Evolutionary conservation across 768 basidiomycete genomes (phyloP).

Genomic region (Russula foetens): DNA sequence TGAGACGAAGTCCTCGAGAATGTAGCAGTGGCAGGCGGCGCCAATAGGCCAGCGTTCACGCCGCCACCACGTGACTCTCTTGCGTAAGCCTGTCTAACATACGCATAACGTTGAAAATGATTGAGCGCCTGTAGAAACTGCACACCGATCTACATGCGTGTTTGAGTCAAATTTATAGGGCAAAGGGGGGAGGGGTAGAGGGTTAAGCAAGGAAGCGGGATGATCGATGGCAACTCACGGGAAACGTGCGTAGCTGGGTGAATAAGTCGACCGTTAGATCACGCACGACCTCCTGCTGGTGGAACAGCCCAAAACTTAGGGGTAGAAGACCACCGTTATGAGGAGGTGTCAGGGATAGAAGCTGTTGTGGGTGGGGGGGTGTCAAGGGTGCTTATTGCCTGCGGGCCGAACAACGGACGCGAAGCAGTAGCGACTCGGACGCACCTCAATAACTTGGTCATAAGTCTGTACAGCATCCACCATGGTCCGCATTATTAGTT

Average conservation of each 20-base stretch:
- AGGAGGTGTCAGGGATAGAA: conserved; percentile 69
- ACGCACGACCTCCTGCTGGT: conserved; percentile 68
- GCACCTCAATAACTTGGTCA: conserved; percentile 84
- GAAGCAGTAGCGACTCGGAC: conserved; percentile 20
- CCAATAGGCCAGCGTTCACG: neutral
- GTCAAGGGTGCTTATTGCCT: neutral
- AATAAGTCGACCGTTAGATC: conserved; percentile 80
- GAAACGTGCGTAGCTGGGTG: conserved; percentile 64
- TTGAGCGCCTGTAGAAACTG: conserved; percentile 73
- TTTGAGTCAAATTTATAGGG: neutral
- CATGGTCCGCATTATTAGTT: conserved; percentile 66
- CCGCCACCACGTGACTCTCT: conserved; percentile 33
- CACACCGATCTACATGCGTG: conserved; percentile 54
- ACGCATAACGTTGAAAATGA: conserved; percentile 85
- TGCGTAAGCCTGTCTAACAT: conserved; percentile 72
- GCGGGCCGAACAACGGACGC: neutral
- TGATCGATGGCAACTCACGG: conserved; percentile 46
- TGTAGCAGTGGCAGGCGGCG: conserved; percentile 1
- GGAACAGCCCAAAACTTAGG: conserved; percentile 85
- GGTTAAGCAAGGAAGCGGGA: neutral
- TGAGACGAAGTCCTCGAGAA: conserved; percentile 13
- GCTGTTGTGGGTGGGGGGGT: conserved; percentile 39
- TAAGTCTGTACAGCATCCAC: conserved; percentile 68
- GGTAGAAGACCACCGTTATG: conserved; percentile 79
- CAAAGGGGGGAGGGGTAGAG: neutral